Evolutionary conservation across 345 rosid genomes (phyloP).

Genomic region (Hypericum perforatum): DNA sequence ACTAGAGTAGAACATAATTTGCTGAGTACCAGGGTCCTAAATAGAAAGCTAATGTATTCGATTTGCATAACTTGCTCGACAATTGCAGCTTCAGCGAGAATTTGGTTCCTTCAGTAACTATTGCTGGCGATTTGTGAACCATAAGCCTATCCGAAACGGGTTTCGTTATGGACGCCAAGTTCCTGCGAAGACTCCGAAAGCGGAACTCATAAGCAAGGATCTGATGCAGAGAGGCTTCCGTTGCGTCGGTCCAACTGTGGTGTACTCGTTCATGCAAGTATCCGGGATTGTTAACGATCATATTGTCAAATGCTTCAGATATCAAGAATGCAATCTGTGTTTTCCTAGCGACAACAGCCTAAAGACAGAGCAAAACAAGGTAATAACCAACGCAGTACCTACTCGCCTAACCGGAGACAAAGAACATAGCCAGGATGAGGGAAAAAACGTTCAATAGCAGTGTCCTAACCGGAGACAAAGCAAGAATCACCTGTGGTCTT

Average conservation of each 20-base stretch:
- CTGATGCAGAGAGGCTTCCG: conserved; percentile 89
- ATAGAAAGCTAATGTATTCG: not conserved
- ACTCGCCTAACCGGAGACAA: too few relatives aligned
- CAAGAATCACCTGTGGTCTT: too few relatives aligned
- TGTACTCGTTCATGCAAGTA: conserved; percentile 85
- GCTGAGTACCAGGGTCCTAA: not conserved
- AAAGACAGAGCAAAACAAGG: conserved; percentile 17
- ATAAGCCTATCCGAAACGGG: conserved; percentile 50
- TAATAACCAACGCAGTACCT: conserved; percentile 17
- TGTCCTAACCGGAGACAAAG: too few relatives aligned
- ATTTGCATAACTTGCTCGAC: conserved; percentile 2
- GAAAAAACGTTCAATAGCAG: too few relatives aligned
- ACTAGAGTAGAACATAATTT: not conserved
- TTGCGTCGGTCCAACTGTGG: conserved; percentile 78
- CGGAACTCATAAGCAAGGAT: conserved; percentile 79
- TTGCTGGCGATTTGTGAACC: conserved; percentile 69
- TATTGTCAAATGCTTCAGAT: conserved; percentile 62
- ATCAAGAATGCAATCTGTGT: conserved; percentile 38
- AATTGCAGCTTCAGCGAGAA: conserved; percentile 62
- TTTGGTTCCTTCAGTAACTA: conserved; percentile 79
- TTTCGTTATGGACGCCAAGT: conserved; percentile 69
- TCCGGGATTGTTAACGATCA: conserved; percentile 78
- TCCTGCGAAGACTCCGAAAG: conserved; percentile 81
- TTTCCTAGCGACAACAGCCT: conserved; percentile 17
- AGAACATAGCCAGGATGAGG: too few relatives aligned